Base-by-base conservation (phyloP, 768 basidiomycete species). In the Trametes cinnabarina region DNA sequence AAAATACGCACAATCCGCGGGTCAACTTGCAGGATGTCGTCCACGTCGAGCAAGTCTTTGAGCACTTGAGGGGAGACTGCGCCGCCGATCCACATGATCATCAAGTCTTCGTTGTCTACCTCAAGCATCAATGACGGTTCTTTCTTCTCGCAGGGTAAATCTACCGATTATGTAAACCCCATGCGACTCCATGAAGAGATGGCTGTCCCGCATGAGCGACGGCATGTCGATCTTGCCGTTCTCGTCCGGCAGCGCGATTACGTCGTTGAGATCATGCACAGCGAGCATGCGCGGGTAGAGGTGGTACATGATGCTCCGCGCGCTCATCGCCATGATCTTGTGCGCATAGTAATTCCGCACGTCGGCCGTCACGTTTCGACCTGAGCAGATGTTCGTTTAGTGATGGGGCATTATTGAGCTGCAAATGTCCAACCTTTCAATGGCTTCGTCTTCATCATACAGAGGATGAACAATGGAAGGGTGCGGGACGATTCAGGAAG, bases 111-210 rank as follows among this genome's bases (percentile, higher is more conserved):
- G 67, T 96, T 96, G 69, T 92, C 94, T 96, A 68, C 14, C 32
- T 22, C n/a, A 40, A n/a, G 23, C 37, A 30, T 51, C 47, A 42
- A 5, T 39, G 5, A 39, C n/a, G 34, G 30, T 39, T 19, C 10
- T 55, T 7, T 14, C 30, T 58, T 53, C 47, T 15, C 4, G 28
- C 15, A 12, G 28, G 3, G 11, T 22, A 41, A 40, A 52, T 81
- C 50, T 63, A 94, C 96, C 91, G 60, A 96, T 86, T 43, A 98
- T 77, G 73, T 98, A 99, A n/a, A 97, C 76, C 0, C 97, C 97
- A 65, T 90, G 79, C 2, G 83, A 82, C 67, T 92, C 85, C 97
- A 99, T 98, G 64, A 87, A 92, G 42, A 79, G 76, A 73, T 98
- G 85, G 50, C 89, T 89, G 57, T 81, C 78, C 40, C 96, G 81